A percentile compares a stretch with the other conserved stretches of the same genome.
Conservation (phyloP, 257 asterid genomes). For the Przewalskia tangutica region DNA sequence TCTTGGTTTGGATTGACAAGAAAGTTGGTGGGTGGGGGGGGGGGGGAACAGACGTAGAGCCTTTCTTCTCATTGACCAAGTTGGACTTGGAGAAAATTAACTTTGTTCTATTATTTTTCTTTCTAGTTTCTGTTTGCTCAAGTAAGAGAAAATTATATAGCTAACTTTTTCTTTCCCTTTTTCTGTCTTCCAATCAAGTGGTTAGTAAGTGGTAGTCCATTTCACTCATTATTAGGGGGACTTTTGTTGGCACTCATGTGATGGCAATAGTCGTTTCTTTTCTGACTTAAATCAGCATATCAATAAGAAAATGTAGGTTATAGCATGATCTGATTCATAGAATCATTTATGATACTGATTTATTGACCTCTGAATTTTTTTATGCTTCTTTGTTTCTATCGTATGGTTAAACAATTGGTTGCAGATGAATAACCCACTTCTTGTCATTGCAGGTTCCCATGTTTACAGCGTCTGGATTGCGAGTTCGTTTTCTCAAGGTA, state of each 20-base stretch:
- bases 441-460: conserved; percentile 74
- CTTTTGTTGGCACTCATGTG: neutral
- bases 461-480: conserved; percentile 97
- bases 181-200: neutral
- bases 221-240: neutral
- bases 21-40: no score
- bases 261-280: neutral
- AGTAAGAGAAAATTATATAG: neutral
- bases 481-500: conserved; percentile 98
- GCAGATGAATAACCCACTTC: neutral
- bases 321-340: neutral
- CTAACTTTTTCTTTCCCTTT: neutral
- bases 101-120: neutral
- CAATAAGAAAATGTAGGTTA: neutral
- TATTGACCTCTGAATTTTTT: neutral
- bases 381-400: neutral
- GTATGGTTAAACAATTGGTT: neutral
- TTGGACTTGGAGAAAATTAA: neutral
- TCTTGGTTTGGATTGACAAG: neutral
- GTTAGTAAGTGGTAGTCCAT: neutral
- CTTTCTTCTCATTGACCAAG: neutral
- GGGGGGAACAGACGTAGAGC: neutral
- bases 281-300: neutral
- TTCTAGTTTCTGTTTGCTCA: neutral
- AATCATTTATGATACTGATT: neutral